phyloP scores from a whole-genome alignment of 2,329 filamentous ascomycete species.

The Penicillium sumatraense region DNA sequence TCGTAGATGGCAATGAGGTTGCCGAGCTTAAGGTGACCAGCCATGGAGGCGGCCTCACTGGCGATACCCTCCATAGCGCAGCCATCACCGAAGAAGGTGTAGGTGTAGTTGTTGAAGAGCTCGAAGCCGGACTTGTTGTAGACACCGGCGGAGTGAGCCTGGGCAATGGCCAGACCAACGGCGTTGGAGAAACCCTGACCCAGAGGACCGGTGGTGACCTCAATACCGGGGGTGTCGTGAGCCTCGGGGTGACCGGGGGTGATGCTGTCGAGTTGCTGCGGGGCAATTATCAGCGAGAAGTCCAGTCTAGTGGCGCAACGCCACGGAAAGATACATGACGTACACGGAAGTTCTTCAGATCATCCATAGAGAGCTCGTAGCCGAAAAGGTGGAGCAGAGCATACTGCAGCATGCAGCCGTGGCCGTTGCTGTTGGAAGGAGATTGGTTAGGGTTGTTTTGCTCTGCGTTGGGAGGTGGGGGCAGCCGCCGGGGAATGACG shows the following conservation, averaged over 20 bases:
- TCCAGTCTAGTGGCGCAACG: neutral
- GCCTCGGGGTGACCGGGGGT: constrained; percentile 96
- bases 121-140: constrained; percentile 98
- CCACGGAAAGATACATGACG: constrained; percentile 44
- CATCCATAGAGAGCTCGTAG: constrained; percentile 83
- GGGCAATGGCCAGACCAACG: constrained; percentile 95
- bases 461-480: neutral
- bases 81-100: constrained; percentile 94
- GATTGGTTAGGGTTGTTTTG: constrained; percentile 13
- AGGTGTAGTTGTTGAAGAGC: constrained; percentile 95
- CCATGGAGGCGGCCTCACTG: constrained; percentile 86
- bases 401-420: constrained; percentile 99
- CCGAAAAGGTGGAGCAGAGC: constrained; percentile 95
- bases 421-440: constrained; percentile 74
- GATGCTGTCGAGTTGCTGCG: constrained; percentile 72
- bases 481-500: neutral
- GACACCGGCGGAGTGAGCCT: constrained; percentile 84
- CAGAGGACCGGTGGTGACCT: constrained; percentile 97
- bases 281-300: constrained; percentile 20
- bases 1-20: constrained; percentile 98
- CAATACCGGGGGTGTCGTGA: constrained; percentile 93
- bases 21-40: constrained; percentile 95
- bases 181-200: constrained; percentile 97
- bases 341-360: constrained; percentile 96
- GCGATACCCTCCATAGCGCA: constrained; percentile 99